Conservation (phyloP, 2,329 filamentous ascomycete genomes). For the Aureobasidium pullulans region DNA sequence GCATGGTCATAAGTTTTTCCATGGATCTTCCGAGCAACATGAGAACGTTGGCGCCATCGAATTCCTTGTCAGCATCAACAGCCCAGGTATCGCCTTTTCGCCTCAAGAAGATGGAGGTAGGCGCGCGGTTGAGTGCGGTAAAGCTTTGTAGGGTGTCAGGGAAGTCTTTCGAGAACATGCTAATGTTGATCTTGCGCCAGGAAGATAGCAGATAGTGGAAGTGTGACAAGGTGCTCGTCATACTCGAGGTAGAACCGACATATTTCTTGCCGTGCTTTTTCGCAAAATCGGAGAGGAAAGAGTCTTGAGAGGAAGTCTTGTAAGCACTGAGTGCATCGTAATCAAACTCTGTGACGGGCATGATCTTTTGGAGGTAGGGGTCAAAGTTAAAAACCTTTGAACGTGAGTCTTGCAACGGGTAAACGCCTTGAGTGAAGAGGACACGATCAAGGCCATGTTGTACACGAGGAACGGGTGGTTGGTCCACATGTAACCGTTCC, state of each 20-base stretch:
- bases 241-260: constrained; percentile 92
- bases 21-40: constrained; percentile 92
- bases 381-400: constrained; percentile 94
- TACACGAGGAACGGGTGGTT: constrained; percentile 54
- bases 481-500: constrained; percentile 28
- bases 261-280: constrained; percentile 65
- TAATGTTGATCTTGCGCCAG: constrained; percentile 66
- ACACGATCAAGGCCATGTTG: constrained; percentile 75
- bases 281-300: constrained; percentile 61
- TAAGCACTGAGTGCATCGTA: constrained; percentile 81
- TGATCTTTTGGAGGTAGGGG: constrained; percentile 84
- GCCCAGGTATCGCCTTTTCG: constrained; percentile 82
- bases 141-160: constrained; percentile 49
- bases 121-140: constrained; percentile 63
- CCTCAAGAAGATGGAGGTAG: constrained; percentile 73
- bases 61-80: constrained; percentile 93
- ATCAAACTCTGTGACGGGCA: constrained; percentile 89
- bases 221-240: constrained; percentile 79
- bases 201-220: constrained; percentile 86
- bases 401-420: constrained; percentile 80
- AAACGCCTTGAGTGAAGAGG: constrained; percentile 92
- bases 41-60: constrained; percentile 74
- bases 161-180: constrained; percentile 62
- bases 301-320: constrained; percentile 84
- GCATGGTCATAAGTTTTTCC: constrained; percentile 85